Evolutionary conservation across 2,329 filamentous ascomycete species (phyloP).

Genomic region (Aspergillus tamarii): DNA sequence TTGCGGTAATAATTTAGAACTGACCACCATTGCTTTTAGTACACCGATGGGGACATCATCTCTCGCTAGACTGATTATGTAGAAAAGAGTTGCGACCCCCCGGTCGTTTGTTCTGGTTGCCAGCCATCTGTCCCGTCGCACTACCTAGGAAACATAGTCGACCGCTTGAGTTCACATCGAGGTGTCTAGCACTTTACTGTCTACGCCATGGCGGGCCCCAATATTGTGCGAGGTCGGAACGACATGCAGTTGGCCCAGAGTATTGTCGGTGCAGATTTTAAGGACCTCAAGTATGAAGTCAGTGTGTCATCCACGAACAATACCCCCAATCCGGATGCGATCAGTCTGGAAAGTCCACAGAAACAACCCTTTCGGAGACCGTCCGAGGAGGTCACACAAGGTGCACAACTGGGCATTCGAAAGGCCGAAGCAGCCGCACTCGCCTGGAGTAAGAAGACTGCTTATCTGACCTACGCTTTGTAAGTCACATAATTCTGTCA

Average conservation of each 20-base stretch:
- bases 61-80: background rate
- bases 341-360: conserved; percentile 1
- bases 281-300: conserved; percentile 9
- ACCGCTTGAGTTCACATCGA: background rate
- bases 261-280: conserved; percentile 10
- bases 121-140: background rate
- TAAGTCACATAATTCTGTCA: conserved; percentile 15
- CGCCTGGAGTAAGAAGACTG: conserved; percentile 49
- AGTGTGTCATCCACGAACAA: background rate
- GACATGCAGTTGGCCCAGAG: conserved; percentile 13
- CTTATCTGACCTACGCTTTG: conserved; percentile 38
- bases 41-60: background rate
- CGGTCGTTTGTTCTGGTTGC: background rate
- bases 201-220: conserved; percentile 7
- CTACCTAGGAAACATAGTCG: background rate
- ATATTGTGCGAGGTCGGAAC: conserved; percentile 13
- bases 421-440: conserved; percentile 51
- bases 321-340: conserved; percentile 5
- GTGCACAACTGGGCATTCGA: conserved; percentile 15
- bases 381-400: conserved; percentile 10
- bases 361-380: background rate
- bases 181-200: background rate
- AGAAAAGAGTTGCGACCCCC: background rate
- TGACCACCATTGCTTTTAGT: background rate
- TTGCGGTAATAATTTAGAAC: background rate